Base-by-base conservation (phyloP, 2,329 filamentous ascomycete species). In the Fusarium sarcochroum region DNA sequence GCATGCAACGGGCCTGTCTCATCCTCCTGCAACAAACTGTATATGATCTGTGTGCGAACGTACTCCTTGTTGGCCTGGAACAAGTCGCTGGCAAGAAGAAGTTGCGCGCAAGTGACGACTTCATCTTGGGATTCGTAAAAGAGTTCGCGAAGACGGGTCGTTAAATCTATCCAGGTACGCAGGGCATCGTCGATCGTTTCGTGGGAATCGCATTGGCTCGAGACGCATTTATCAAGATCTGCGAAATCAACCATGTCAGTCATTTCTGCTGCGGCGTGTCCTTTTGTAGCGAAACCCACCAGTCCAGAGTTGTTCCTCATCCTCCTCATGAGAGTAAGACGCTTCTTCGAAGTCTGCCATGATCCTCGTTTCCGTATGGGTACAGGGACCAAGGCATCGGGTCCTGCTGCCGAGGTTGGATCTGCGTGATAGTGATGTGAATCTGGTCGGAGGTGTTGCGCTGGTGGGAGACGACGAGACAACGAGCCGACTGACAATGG, bases 11-110 rank as follows among this genome's bases (percentile, higher is more conserved):
- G 89, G 34, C 89, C 87, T 18, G 88, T 81, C 70, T 97, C 93
- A 75, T 98, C 94, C 81, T 98, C 96, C 85, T 97, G 86, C 70
- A 98, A 82, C 52, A 99, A 84, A 78, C 93, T 94, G 80, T 97
- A 94, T 69, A 98, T 89, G 75, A 99, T 93, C 82, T 98, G 96
- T 44, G 89, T 92, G 67, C 95, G 92, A 66, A 98, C 92, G 80
- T 99, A 98, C 58, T 93, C 91, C 70, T 89, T 87, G 78, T 98
- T 91, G 15, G 85, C 80, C 25, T 82, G 80, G 79, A 97, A 99
- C 44, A 98, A 83, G 18, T 83, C 82, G 77, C 94, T 94, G 52
- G 90, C 85, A 59, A 97, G 84, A 37, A 99, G 86, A 78, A 89
- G 89, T 78, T 93, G 91, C 62, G 92, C 91, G 82, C 94, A 98